These are phyloP conservation scores for Pestalotiopsis sp. DNA, from an alignment of 2,329 filamentous ascomycete genomes.

Conservation along the genomic window DNA sequence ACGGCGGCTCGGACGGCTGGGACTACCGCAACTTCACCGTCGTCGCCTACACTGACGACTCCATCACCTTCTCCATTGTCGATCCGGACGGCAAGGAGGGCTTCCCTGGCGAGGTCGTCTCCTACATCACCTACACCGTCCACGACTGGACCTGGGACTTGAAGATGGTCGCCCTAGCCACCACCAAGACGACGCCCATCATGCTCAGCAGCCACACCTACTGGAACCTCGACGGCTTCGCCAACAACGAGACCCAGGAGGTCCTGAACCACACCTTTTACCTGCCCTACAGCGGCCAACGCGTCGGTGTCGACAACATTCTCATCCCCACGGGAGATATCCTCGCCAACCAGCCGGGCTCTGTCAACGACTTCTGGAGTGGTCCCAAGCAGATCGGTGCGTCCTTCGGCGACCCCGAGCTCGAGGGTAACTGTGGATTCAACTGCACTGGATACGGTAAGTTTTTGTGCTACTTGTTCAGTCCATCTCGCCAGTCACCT, in stretches of 20 bases:
- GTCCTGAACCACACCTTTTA: slow-evolving; percentile 73
- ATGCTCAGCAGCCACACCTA: slow-evolving; percentile 78
- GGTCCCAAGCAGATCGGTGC: slow-evolving; percentile 77
- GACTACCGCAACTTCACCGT: slow-evolving; percentile 80
- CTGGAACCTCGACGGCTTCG: slow-evolving; percentile 82
- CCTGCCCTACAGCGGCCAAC: slow-evolving; percentile 72
- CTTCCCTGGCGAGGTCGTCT: slow-evolving; percentile 77
- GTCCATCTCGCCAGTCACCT: too few species aligned
- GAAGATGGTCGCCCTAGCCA: slow-evolving; percentile 70
- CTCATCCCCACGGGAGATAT: slow-evolving; percentile 78
- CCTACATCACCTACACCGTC: slow-evolving; percentile 74
- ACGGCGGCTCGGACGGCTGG: slow-evolving; percentile 73
- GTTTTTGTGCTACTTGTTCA: slow-evolving; percentile 15
- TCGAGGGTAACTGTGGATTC: slow-evolving; percentile 75
- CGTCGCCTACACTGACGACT: slow-evolving; percentile 64
- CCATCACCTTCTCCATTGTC: slow-evolving; percentile 75
- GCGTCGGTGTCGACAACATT: slow-evolving; percentile 69
- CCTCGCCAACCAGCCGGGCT: slow-evolving; percentile 64
- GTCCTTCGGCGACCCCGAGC: slow-evolving; percentile 62
- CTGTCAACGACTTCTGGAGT: slow-evolving; percentile 82
- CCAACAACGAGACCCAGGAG: slow-evolving; percentile 68
- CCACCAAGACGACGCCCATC: slow-evolving; percentile 77
- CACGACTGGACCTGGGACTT: slow-evolving; percentile 69
- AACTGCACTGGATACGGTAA: slow-evolving; percentile 84
- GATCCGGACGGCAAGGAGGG: slow-evolving; percentile 75